Evolutionary conservation across 176 grass and related monocot species (phyloP), one percentile per base, ranked within the genome.

Genomic region (Oropetium thomaeum): DNA sequence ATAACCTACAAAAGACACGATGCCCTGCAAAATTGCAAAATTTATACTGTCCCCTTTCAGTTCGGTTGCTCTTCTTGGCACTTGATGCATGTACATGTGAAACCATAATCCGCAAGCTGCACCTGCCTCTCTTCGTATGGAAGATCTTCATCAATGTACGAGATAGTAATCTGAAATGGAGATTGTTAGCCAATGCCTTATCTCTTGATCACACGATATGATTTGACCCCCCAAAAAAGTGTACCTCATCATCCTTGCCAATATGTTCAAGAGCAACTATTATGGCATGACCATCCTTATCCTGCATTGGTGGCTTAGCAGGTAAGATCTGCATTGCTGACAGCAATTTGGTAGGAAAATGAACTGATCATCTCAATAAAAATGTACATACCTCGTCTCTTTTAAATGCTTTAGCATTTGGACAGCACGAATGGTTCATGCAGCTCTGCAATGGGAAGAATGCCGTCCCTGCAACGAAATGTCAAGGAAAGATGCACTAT

Each of bases 371-470:
- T n/a, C 52, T 44, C 1, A 31, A 75, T 35, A 28, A 58, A 37
- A 20, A 71, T 67, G 55, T 4, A 54, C 23, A 6, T 7, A 95
- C 87, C 91, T 92, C 84, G 3, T 99, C 96, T 59, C 96, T 95
- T 84, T 95, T 99, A 82, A 92, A 95, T 79, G 91, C 96, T 92
- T 88, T 95, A 33, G 96, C 89, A 78, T 92, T 99, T 76, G 96
- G 96, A 78, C 89, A 88, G 54, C 91, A 99, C 10, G 91, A 99
- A 64, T 99, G 96, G 16, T 99, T 99, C 96, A 99, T 95, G 54
- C 91, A 99, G 64, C 96, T 99, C 74, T 99, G 96, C n/a, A 99
- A 68, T 61, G 96, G 91, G 62, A 95, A 99, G 87, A 99, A 95
- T 29, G 82, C 89, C 25, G 91, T 99, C 39, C 96, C 96, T 99